Percentiles rank a stretch among this genome's conserved stretches.
Evolutionary conservation across 225 moss, liverwort and hornwort species (phyloP).

Genomic region (Polytrichum commune): DNA sequence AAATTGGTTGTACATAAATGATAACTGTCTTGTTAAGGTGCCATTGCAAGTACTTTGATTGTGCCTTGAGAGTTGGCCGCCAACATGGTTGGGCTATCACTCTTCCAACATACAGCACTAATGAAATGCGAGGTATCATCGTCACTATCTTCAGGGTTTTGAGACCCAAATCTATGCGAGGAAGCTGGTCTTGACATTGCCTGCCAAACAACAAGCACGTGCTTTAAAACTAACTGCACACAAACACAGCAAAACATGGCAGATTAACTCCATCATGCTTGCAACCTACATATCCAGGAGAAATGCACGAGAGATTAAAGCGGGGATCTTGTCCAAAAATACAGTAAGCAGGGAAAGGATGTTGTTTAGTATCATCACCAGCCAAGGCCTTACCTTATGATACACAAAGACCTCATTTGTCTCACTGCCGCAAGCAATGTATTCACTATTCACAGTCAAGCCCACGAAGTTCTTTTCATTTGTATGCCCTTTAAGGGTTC

Average conservation of each 20-base stretch:
- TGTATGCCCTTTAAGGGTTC: conserved; percentile 83
- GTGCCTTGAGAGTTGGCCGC: conserved; percentile 97
- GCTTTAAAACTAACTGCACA: too few relatives aligned
- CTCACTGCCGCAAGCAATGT: conserved; percentile 96
- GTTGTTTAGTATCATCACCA: too few relatives aligned
- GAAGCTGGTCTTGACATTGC: conserved; percentile 55
- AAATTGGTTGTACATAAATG: too few relatives aligned
- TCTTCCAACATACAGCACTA: conserved; percentile 98
- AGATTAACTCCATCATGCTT: too few relatives aligned
- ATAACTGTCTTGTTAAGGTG: conserved; percentile 42
- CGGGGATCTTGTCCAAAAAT: too few relatives aligned
- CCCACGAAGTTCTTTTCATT: conserved; percentile 98
- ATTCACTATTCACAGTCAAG: conserved; percentile 86
- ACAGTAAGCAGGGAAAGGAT: too few relatives aligned
- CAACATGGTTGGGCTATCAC: conserved; percentile 92
- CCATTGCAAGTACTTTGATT: conserved; percentile 89
- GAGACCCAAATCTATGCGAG: conserved; percentile 52
- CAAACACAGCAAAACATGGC: too few relatives aligned
- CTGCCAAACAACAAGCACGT: conserved; percentile 14
- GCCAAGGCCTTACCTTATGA: conserved; percentile 62
- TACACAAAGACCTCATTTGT: conserved; percentile 94
- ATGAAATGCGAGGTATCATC: conserved; percentile 65
- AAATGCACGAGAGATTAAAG: too few relatives aligned
- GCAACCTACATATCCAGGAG: too few relatives aligned
- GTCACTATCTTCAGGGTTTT: conserved; percentile 45